These are phyloP conservation scores for Neopestalotiopsis sp. DNA, from an alignment of 2,329 filamentous ascomycete species.

Conservation along the genomic window DNA sequence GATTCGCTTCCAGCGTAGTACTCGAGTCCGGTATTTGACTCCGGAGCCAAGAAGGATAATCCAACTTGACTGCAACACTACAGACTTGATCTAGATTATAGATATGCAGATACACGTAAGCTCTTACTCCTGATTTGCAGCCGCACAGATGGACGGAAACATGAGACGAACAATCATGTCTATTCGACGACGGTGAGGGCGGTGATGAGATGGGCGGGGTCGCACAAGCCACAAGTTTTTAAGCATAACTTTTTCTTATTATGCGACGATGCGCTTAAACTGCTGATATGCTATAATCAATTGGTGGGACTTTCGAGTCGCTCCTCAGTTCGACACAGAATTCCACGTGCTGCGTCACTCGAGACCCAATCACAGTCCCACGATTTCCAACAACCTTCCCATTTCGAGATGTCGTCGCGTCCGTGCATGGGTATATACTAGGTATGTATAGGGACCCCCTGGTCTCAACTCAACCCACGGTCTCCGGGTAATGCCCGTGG, in stretches of 20 bases:
- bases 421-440: slow-evolving; percentile 9
- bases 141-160: not conserved
- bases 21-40: not conserved
- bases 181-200: not conserved
- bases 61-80: not conserved
- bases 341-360: not conserved
- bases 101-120: not conserved
- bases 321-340: not conserved
- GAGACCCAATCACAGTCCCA: not conserved
- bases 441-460: not conserved
- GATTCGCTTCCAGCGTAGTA: not conserved
- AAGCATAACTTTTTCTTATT: slow-evolving; percentile 3
- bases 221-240: not conserved
- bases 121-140: not conserved
- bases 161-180: not conserved
- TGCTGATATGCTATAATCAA: not conserved
- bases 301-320: slow-evolving; percentile 4
- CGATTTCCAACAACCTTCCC: slow-evolving; percentile 13
- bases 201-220: not conserved
- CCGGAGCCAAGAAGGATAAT: not conserved
- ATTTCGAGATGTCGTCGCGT: not conserved
- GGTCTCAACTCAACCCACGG: not conserved
- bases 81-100: not conserved
- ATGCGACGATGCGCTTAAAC: not conserved
- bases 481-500: slow-evolving; percentile 5